A percentile compares a stretch with the other conserved stretches of the same genome.
Evolutionary conservation across 2,329 filamentous ascomycete genomes (phyloP).

Genomic region (Cryphonectria japonica): DNA sequence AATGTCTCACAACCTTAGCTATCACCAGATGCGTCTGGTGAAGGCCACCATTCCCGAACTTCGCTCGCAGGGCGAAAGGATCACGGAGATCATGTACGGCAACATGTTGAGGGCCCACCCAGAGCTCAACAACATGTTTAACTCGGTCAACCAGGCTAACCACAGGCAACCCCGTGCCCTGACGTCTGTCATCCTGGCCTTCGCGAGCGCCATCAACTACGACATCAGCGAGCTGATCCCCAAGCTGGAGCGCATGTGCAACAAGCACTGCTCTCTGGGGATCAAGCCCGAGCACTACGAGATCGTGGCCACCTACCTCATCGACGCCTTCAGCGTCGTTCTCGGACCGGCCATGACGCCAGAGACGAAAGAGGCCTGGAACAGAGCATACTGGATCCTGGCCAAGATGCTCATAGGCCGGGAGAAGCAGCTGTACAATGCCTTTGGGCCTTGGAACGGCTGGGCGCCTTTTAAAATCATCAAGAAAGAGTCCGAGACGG

Average conservation of each 20-base stretch:
- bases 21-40: constrained; percentile 65
- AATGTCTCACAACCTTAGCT: constrained; percentile 44
- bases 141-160: constrained; percentile 65
- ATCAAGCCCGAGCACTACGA: constrained; percentile 71
- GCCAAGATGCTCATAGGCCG: constrained; percentile 72
- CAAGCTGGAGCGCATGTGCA: constrained; percentile 61
- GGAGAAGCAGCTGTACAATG: constrained; percentile 65
- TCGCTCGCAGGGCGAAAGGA: constrained; percentile 66
- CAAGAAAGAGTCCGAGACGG: constrained; percentile 67
- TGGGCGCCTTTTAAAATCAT: constrained; percentile 71
- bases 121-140: constrained; percentile 72
- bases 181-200: constrained; percentile 68
- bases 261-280: constrained; percentile 74
- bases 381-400: constrained; percentile 72
- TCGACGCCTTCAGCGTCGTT: constrained; percentile 68
- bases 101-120: constrained; percentile 69
- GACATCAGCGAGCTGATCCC: constrained; percentile 55
- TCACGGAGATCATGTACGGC: constrained; percentile 73
- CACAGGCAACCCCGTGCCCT: constrained; percentile 65
- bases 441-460: constrained; percentile 64
- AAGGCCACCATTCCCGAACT: constrained; percentile 73
- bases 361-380: constrained; percentile 69
- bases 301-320: constrained; percentile 70
- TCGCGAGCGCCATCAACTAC: constrained; percentile 71
- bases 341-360: constrained; percentile 69